Percentiles rank a stretch among this genome's conserved stretches.
phyloP scores from a whole-genome alignment of 2,329 filamentous ascomycete species.

The Lasiodiplodia hormozganensis region DNA sequence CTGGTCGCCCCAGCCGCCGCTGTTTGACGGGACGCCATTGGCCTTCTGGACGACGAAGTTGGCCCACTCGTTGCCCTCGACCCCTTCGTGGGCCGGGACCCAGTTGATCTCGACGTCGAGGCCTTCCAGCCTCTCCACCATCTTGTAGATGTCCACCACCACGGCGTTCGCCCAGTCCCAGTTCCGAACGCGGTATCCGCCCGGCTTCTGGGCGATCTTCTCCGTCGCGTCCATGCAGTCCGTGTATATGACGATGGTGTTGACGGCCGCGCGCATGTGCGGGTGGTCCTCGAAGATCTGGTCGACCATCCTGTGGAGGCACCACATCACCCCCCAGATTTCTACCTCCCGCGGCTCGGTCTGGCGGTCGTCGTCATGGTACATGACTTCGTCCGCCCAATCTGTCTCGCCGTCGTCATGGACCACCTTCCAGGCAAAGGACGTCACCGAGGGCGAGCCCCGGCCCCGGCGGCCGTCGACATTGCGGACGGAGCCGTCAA shows the following conservation, averaged over 20 bases:
- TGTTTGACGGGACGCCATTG: not conserved
- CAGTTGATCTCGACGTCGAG: not conserved
- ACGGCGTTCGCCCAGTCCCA: not conserved
- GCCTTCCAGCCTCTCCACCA: not conserved
- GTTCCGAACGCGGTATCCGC: not conserved
- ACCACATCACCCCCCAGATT: not conserved
- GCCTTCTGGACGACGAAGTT: not conserved
- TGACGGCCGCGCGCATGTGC: not conserved
- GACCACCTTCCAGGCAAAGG: not conserved
- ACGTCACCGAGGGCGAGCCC: not conserved
- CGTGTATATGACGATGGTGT: conserved; percentile 1
- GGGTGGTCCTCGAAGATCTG: not conserved
- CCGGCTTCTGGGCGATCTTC: not conserved
- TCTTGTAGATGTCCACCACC: not conserved
- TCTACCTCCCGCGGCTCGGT: not conserved
- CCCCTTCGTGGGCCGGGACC: not conserved
- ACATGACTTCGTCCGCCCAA: not conserved
- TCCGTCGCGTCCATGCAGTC: not conserved
- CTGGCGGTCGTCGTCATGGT: not conserved
- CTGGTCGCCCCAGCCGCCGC: not conserved
- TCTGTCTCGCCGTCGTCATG: not conserved
- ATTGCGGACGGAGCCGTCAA: not conserved
- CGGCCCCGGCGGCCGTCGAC: not conserved
- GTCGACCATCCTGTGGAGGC: not conserved
- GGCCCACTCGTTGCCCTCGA: conserved; percentile 3